Conservation (phyloP, 2,329 filamentous ascomycete species). For the Fusarium goolgardi region DNA sequence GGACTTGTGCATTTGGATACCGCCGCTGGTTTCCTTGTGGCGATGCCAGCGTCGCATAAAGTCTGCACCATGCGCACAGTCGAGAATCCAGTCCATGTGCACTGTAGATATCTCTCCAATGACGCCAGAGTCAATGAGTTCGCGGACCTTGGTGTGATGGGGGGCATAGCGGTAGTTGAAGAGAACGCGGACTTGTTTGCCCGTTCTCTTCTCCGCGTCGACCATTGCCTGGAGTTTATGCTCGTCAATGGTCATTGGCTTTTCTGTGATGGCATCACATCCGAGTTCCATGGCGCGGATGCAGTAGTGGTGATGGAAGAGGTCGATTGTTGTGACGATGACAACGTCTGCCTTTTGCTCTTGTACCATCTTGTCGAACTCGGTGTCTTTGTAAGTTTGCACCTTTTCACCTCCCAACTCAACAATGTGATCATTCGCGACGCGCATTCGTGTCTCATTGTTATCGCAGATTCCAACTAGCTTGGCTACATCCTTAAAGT, state of each 20-base stretch:
- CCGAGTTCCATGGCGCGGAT: constrained; percentile 68
- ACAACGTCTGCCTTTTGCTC: constrained; percentile 69
- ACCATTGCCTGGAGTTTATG: constrained; percentile 62
- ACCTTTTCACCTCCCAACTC: constrained; percentile 60
- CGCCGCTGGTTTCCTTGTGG: constrained; percentile 69
- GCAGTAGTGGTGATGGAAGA: constrained; percentile 70
- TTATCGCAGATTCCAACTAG: constrained; percentile 70
- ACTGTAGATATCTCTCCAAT: constrained; percentile 68
- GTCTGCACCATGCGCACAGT: constrained; percentile 70
- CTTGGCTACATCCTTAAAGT: constrained; percentile 60
- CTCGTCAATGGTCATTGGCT: constrained; percentile 73
- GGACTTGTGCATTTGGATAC: constrained; percentile 70
- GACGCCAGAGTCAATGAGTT: constrained; percentile 63
- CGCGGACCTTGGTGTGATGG: constrained; percentile 69
- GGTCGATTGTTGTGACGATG: constrained; percentile 72
- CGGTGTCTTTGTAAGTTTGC: constrained; percentile 64
- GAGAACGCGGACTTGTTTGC: constrained; percentile 64
- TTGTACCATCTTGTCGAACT: constrained; percentile 69
- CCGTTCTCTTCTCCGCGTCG: constrained; percentile 45
- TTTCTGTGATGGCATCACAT: constrained; percentile 70
- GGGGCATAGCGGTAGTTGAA: constrained; percentile 75
- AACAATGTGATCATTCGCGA: constrained; percentile 63
- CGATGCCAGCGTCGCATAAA: constrained; percentile 74
- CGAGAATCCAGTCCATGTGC: constrained; percentile 73
- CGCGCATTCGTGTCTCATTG: constrained; percentile 67